Conservation (phyloP, 768 basidiomycete genomes). For the Tylopilus vinaceipallidus region DNA sequence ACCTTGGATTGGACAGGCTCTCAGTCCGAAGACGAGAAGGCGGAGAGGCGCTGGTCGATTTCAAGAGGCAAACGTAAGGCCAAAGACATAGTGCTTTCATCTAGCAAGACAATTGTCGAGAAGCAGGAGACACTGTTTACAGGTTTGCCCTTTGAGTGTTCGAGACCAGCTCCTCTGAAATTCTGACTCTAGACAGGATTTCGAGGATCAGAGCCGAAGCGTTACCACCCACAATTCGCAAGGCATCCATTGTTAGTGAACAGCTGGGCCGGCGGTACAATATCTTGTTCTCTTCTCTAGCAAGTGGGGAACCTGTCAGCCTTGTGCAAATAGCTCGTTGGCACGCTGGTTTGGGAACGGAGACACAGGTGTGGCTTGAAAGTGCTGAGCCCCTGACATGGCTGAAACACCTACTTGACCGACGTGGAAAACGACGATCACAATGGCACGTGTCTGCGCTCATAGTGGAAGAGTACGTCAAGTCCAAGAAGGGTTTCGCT, state of each 20-base stretch:
- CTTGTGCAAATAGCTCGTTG: constrained; percentile 55
- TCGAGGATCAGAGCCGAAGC: constrained; percentile 48
- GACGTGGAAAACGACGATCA: constrained; percentile 40
- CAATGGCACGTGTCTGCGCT: constrained; percentile 68
- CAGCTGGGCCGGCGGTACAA: constrained; percentile 67
- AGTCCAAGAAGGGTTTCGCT: constrained; percentile 35
- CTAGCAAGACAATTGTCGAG: constrained; percentile 46
- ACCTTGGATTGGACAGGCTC: constrained; percentile 76
- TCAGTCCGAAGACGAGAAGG: constrained; percentile 50
- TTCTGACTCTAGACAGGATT: constrained; percentile 49
- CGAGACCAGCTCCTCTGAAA: neutral
- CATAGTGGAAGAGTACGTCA: constrained; percentile 64
- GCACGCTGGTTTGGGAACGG: constrained; percentile 50
- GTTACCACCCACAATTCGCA: constrained; percentile 55
- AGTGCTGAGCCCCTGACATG: constrained; percentile 70
- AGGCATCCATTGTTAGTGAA: constrained; percentile 60
- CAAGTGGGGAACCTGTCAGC: constrained; percentile 37
- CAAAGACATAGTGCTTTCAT: constrained; percentile 44
- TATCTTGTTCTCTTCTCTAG: constrained; percentile 44
- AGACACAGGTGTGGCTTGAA: constrained; percentile 53
- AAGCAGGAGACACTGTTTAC: constrained; percentile 58
- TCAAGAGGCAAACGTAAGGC: constrained; percentile 52
- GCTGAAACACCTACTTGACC: constrained; percentile 64
- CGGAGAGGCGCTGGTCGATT: constrained; percentile 64
- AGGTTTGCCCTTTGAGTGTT: constrained; percentile 38